Conservation (phyloP, 2,329 filamentous ascomycete genomes). For the Xylaria sp. region DNA sequence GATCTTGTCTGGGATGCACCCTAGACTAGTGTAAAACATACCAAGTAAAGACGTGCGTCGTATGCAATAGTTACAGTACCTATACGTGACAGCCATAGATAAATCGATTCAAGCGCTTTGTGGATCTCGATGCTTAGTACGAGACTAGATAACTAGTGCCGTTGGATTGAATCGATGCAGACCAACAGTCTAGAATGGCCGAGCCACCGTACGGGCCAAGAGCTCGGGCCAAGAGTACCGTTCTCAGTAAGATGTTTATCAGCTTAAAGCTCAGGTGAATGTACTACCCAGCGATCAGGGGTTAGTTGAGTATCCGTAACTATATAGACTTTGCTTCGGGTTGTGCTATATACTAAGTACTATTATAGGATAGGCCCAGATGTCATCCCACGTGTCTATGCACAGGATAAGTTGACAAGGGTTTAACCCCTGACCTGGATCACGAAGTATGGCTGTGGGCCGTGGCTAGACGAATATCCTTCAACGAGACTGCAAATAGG, state of each 20-base stretch:
- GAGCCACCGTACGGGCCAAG: no score
- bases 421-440: not conserved
- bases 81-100: conserved; percentile 2
- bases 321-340: not conserved
- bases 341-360: not conserved
- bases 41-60: not conserved
- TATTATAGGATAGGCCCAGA: not conserved
- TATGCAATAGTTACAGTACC: not conserved
- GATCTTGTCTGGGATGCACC: not conserved
- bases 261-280: no score
- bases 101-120: not conserved
- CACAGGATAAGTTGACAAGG: conserved; percentile 1
- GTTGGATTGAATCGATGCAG: no score
- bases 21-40: not conserved
- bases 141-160: no score
- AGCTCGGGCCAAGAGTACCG: no score
- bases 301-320: not conserved
- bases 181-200: no score
- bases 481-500: no score
- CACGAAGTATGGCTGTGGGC: not conserved
- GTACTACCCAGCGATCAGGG: no score
- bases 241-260: no score
- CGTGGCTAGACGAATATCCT: no score
- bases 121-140: not conserved
- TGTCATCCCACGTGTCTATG: conserved; percentile 10